phyloP scores from a whole-genome alignment of 78 protist genomes.

The Mantamonas sphyraenae region DNA sequence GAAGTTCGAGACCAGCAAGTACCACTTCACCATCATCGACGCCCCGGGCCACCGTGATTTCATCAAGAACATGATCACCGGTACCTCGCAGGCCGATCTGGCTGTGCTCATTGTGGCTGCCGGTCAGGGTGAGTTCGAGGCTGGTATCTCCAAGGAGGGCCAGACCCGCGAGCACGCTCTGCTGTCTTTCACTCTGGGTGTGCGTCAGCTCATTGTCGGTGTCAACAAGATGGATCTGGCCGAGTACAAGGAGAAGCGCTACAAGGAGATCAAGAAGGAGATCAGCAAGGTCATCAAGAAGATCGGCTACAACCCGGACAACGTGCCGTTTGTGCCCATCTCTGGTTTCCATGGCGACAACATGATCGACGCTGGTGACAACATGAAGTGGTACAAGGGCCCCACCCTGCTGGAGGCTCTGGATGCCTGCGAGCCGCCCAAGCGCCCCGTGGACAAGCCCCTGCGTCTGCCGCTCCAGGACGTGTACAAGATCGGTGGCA shows the following conservation, averaged over 20 bases:
- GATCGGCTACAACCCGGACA: slow-evolving; percentile 83
- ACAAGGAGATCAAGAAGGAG: slow-evolving; percentile 86
- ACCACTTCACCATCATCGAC: slow-evolving; percentile 97
- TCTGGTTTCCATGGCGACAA: slow-evolving; percentile 96
- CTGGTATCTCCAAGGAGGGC: slow-evolving; percentile 91
- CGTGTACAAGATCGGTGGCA: slow-evolving; percentile 96
- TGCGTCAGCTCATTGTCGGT: slow-evolving; percentile 86
- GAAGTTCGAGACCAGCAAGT: slow-evolving; percentile 96
- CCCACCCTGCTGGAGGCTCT: slow-evolving; percentile 77
- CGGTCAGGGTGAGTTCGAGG: slow-evolving; percentile 90
- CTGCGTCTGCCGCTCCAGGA: slow-evolving; percentile 95
- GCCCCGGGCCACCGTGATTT: slow-evolving; percentile 99
- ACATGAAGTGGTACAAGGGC: slow-evolving; percentile 91
- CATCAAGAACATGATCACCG: slow-evolving; percentile 99
- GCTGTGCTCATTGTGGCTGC: slow-evolving; percentile 89
- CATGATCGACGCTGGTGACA: slow-evolving; percentile 78
- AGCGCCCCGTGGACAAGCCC: slow-evolving; percentile 93
- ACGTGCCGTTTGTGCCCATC: slow-evolving; percentile 85
- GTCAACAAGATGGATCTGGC: slow-evolving; percentile 95
- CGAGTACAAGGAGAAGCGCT: slow-evolving; percentile 72
- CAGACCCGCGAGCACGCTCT: slow-evolving; percentile 98
- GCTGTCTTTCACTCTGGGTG: slow-evolving; percentile 92
- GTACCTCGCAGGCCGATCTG: slow-evolving; percentile 93
- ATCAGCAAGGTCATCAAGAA: slow-evolving; percentile 74
- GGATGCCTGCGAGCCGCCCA: slow-evolving; percentile 75